Evolutionary conservation across 345 rosid genomes (phyloP).

Genomic region (Citrus reticulata): DNA sequence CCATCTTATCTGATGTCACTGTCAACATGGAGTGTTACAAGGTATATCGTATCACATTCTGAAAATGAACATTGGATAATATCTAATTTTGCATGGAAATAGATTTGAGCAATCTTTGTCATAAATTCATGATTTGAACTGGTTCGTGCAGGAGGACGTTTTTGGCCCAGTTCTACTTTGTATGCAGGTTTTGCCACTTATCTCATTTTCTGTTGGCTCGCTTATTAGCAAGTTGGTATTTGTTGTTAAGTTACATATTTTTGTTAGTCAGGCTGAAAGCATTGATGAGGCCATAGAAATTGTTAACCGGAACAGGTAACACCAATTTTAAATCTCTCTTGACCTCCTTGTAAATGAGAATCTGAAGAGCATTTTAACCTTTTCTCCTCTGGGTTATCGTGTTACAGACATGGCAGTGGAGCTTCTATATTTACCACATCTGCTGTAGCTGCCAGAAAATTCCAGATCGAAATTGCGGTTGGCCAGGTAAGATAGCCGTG

Average conservation of each 20-base stretch:
- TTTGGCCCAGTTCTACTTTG: constrained; percentile 98
- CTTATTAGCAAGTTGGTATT: background rate
- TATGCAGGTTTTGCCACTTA: constrained; percentile 55
- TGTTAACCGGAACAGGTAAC: constrained; percentile 78
- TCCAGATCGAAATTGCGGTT: constrained; percentile 88
- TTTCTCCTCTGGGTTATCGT: background rate
- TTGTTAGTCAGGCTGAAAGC: constrained; percentile 57
- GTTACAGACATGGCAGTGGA: constrained; percentile 83
- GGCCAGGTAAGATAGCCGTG: constrained; percentile 64
- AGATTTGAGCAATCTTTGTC: background rate
- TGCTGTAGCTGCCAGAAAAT: constrained; percentile 90
- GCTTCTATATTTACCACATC: constrained; percentile 90
- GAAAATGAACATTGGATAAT: background rate
- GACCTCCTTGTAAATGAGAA: background rate
- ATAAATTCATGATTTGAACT: background rate
- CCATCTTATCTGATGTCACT: constrained; percentile 77
- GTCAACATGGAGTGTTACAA: constrained; percentile 97
- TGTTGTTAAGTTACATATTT: constrained; percentile 13
- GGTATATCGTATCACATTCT: constrained; percentile 37
- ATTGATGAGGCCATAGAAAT: constrained; percentile 85
- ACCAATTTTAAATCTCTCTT: constrained; percentile 12
- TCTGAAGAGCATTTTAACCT: background rate
- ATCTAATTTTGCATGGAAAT: background rate
- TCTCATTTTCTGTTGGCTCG: constrained; percentile 5
- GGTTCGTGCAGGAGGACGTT: constrained; percentile 76